Evolutionary conservation across 441 rosid species (phyloP).

Genomic region (Aleurites moluccanus): DNA sequence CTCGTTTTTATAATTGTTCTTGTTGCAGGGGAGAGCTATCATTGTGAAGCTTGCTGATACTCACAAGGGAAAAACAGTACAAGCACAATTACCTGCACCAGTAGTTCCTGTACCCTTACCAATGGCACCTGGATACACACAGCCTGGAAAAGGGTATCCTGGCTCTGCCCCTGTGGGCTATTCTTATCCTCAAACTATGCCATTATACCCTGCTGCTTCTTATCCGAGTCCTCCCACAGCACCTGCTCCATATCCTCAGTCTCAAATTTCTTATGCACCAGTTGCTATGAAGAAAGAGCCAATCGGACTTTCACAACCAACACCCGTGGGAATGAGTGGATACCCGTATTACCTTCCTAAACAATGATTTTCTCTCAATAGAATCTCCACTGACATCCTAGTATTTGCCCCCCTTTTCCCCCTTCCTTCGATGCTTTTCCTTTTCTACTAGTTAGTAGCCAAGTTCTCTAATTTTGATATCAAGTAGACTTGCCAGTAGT

Average conservation of each 20-base stretch:
- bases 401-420: no score
- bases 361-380: conserved; percentile 22
- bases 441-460: neutral
- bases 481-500: neutral
- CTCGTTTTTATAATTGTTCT: neutral
- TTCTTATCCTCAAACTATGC: conserved; percentile 42
- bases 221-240: conserved; percentile 42
- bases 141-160: conserved; percentile 44
- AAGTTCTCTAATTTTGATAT: neutral
- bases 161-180: conserved; percentile 38
- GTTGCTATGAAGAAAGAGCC: conserved; percentile 41
- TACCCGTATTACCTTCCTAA: conserved; percentile 46
- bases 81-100: conserved; percentile 36
- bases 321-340: conserved; percentile 49
- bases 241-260: conserved; percentile 39
- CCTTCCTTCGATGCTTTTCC: neutral
- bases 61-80: conserved; percentile 43
- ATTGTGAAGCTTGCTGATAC: conserved; percentile 60
- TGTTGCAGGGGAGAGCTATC: conserved; percentile 44
- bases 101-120: conserved; percentile 35
- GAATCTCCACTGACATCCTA: neutral
- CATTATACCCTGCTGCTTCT: conserved; percentile 37
- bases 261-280: conserved; percentile 36
- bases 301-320: conserved; percentile 30
- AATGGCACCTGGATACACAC: conserved; percentile 42